phyloP scores from a whole-genome alignment of 352 stramenopile species.

The Phytophthora fragariae region DNA sequence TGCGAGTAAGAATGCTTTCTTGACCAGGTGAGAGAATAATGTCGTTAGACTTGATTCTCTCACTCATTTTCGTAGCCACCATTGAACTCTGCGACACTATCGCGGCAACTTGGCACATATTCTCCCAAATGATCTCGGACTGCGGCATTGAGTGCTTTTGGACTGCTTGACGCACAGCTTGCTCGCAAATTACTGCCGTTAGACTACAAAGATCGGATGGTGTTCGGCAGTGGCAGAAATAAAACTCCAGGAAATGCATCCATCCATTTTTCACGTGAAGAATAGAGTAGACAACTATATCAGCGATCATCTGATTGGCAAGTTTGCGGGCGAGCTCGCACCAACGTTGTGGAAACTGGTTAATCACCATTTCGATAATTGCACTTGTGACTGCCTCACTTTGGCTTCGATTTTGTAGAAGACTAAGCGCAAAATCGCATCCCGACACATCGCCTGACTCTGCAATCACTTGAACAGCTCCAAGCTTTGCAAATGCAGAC shows the following conservation, averaged over 20 bases:
- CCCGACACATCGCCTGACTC: constrained; percentile 45
- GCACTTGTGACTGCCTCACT: constrained; percentile 50
- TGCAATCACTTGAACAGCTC: constrained; percentile 67
- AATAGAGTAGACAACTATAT: constrained; percentile 78
- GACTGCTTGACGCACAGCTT: constrained; percentile 39
- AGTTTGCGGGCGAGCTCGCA: constrained; percentile 54
- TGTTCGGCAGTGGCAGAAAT: constrained; percentile 62
- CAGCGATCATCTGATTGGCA: constrained; percentile 66
- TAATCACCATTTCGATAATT: constrained; percentile 60
- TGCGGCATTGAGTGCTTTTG: constrained; percentile 34
- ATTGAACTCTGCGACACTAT: constrained; percentile 53
- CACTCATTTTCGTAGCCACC: constrained; percentile 36
- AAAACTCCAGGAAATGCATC: constrained; percentile 85
- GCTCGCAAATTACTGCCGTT: constrained; percentile 51
- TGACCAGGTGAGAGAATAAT: constrained; percentile 48
- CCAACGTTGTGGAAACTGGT: constrained; percentile 57
- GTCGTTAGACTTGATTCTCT: constrained; percentile 27
- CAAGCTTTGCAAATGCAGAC: constrained; percentile 50
- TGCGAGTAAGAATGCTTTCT: constrained; percentile 47
- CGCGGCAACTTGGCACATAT: constrained; percentile 77
- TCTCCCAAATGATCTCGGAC: constrained; percentile 70
- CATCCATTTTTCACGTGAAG: constrained; percentile 80
- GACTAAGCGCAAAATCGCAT: constrained; percentile 65
- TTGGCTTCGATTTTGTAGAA: constrained; percentile 60
- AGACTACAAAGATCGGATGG: constrained; percentile 58